A percentile compares a stretch with the other conserved stretches of the same genome.
phyloP scores from a whole-genome alignment of 495 filamentous ascomycete species.

The Hapsidospora chrysogenum region DNA sequence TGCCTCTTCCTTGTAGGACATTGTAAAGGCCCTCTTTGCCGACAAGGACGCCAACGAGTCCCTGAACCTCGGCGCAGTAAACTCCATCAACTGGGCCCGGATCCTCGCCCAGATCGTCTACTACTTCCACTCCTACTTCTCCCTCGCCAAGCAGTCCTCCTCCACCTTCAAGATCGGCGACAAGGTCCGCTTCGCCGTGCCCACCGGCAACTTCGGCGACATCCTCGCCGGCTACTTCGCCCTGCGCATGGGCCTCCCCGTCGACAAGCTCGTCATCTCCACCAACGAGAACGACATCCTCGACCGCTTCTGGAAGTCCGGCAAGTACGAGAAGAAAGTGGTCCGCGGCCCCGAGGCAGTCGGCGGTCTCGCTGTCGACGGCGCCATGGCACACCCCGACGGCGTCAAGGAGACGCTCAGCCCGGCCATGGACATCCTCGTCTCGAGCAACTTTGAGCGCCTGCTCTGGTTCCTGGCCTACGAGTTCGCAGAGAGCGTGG shows the following conservation, averaged over 20 bases:
- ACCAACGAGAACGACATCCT: conserved; percentile 91
- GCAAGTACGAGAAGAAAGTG: conserved; percentile 62
- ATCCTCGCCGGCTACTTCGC: conserved; percentile 89
- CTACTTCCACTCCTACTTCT: conserved; percentile 84
- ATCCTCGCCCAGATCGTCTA: conserved; percentile 91
- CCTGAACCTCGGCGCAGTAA: conserved; percentile 49
- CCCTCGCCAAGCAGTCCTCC: conserved; percentile 39
- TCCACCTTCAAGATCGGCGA: conserved; percentile 30
- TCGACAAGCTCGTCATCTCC: conserved; percentile 67
- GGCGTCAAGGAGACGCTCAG: conserved; percentile 75
- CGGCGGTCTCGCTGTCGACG: background rate
- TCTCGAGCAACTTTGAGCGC: conserved; percentile 89
- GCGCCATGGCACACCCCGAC: background rate
- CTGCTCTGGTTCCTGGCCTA: conserved; percentile 86
- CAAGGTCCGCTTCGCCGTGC: conserved; percentile 65
- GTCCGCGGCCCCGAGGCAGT: conserved; percentile 13
- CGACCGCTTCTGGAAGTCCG: conserved; percentile 69
- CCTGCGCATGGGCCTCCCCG: conserved; percentile 74
- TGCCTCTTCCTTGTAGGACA: conserved; percentile 37
- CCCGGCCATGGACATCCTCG: conserved; percentile 94
- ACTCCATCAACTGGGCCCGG: conserved; percentile 79
- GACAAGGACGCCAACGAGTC: conserved; percentile 58
- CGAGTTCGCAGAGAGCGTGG: conserved; percentile 32
- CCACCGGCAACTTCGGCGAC: conserved; percentile 94
- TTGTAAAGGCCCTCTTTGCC: conserved; percentile 81